Conservation (phyloP, 108 stramenopile species). For the Cyclotella choctawhatcheeana region DNA sequence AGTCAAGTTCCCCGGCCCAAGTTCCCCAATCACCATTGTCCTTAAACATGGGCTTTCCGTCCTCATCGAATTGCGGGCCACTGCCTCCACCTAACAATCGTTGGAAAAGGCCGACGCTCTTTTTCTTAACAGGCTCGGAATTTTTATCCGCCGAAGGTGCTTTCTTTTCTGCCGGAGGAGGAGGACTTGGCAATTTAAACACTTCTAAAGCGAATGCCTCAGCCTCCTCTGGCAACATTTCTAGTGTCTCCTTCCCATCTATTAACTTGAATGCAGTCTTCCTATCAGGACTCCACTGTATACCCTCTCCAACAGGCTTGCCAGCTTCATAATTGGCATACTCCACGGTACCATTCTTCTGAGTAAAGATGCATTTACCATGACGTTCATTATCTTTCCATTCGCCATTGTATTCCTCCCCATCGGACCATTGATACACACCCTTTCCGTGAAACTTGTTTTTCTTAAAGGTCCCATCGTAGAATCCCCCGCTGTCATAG, state of each 20-base stretch:
- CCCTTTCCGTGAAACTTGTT: constrained; percentile 37
- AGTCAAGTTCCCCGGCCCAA: constrained; percentile 24
- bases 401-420: constrained; percentile 24
- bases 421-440: constrained; percentile 27
- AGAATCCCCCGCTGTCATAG: constrained; percentile 23
- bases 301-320: constrained; percentile 2
- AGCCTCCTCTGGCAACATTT: constrained; percentile 29
- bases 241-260: constrained; percentile 3
- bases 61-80: constrained; percentile 11
- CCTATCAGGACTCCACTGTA: constrained; percentile 23
- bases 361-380: constrained; percentile 12
- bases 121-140: too few species aligned
- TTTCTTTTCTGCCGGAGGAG: background rate
- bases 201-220: constrained; percentile 19
- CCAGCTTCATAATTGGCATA: constrained; percentile 15
- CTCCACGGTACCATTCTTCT: constrained; percentile 14
- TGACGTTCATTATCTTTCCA: constrained; percentile 26
- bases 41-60: constrained; percentile 34
- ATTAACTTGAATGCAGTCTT: background rate
- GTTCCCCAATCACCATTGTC: constrained; percentile 44
- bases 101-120: constrained; percentile 16
- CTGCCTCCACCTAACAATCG: constrained; percentile 23
- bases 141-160: background rate
- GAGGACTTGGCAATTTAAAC: constrained; percentile 26
- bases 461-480: constrained; percentile 34